These are phyloP conservation scores for Gypsophila paniculata DNA, from an alignment of 179 eudicot genomes.

Conservation along the genomic window DNA sequence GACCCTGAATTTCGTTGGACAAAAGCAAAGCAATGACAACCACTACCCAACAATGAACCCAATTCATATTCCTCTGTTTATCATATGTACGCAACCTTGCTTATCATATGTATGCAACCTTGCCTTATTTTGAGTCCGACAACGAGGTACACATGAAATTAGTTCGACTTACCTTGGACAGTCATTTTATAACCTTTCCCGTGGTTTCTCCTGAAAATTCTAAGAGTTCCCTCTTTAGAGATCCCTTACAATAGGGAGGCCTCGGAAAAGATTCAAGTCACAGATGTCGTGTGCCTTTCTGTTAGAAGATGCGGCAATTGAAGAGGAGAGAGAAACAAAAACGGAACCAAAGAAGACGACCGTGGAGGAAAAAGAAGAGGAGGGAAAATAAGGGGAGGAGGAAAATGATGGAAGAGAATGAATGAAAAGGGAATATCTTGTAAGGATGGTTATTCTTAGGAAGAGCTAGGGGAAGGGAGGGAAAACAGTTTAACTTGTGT, in stretches of 20 bases:
- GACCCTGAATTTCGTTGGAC: not conserved
- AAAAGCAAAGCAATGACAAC: not conserved
- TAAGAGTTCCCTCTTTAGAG: slow-evolving; percentile 18
- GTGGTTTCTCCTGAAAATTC: slow-evolving; percentile 9
- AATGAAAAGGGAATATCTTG: slow-evolving; percentile 31
- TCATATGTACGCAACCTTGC: not conserved
- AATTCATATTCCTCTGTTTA: not conserved
- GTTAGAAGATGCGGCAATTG: not conserved
- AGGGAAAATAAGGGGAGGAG: not conserved
- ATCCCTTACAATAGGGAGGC: slow-evolving; percentile 19
- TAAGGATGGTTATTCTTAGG: slow-evolving; percentile 32
- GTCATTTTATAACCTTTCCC: slow-evolving; percentile 16
- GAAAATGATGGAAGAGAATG: slow-evolving; percentile 17
- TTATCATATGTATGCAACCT: not conserved
- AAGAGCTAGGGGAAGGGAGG: slow-evolving; percentile 27
- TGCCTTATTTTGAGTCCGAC: not conserved
- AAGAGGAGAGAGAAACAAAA: not conserved
- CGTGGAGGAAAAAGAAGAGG: not conserved
- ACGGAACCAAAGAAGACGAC: not conserved
- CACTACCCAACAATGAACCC: not conserved
- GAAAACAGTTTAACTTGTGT: slow-evolving; percentile 23
- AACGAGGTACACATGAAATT: not conserved
- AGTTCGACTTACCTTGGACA: slow-evolving; percentile 17
- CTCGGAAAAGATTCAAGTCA: slow-evolving; percentile 10
- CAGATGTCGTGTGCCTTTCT: slow-evolving; percentile 9